Evolutionary conservation across 805 yeast genomes (phyloP), one percentile per base, ranked within the genome.

Genomic region (Lipomyces orientalis): DNA sequence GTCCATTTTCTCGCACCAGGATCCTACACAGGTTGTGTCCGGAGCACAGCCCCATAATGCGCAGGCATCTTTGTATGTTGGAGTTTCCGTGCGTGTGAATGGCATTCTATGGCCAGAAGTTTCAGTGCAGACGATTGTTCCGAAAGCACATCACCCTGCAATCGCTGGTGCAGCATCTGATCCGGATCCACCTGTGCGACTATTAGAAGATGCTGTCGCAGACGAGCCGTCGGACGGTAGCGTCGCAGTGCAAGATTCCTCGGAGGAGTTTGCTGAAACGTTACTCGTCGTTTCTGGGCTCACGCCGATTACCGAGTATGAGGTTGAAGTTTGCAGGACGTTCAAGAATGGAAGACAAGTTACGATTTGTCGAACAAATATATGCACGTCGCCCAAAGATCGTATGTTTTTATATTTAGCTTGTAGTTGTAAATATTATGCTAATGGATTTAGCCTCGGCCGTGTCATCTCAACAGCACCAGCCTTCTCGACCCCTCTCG

Each of bases 71-170:
- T 56, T 62, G 14, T 70, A 68, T 39, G 55, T 59, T 54, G 71
- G 65, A n/a, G 60, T 77, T 19, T 57, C 70, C 3, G 77, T 75
- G 9, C 66, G 73, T 6, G 91, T 89, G 4, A 88, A 89, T 73
- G 91, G 91, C 29, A 83, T 88, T 29, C 82, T 85, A 14, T 89
- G 93, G 93, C 84, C 87, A 33, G 91, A 88, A 73, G 86, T 87
- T 1, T 82, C 87, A 0, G 81, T 85, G 51, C 87, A 87, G 58
- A 80, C 81, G 16, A 64, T 70, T 39, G 74, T 65, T 29, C 70
- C 71, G 8, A 64, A 68, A 31, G n/a, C 58, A 12, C 60, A 46
- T n/a, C 61, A 61, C 39, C 60, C 65, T 6, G 68, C 56, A n/a
- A 34, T 54, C 1, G 52, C 51, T n/a, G 52, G 54, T 19, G 31